Percentiles rank a stretch among this genome's conserved stretches.
Conservation (phyloP, 441 rosid species). For the Erysimum cheiri region DNA sequence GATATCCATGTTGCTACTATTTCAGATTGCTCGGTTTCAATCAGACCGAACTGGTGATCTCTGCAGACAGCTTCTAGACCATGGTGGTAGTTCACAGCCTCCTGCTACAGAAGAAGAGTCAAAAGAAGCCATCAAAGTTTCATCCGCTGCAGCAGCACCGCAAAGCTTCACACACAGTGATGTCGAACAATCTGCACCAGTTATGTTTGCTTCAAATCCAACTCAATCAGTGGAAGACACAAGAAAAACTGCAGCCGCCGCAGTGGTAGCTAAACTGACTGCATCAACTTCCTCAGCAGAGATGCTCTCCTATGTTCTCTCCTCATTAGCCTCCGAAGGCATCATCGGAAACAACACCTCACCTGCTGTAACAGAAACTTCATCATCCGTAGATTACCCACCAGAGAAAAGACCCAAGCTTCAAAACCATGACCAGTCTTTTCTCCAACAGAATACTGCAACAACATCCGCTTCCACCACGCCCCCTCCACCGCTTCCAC, state of each 20-base stretch:
- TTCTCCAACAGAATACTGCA: conserved; percentile 49
- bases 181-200: conserved; percentile 76
- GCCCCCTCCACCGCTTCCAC: neutral
- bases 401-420: conserved; percentile 81
- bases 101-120: conserved; percentile 50
- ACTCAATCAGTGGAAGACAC: conserved; percentile 60
- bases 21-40: conserved; percentile 74
- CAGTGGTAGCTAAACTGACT: conserved; percentile 86
- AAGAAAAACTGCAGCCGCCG: conserved; percentile 89
- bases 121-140: conserved; percentile 52
- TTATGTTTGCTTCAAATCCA: conserved; percentile 65
- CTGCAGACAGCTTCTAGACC: conserved; percentile 60
- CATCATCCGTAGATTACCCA: conserved; percentile 53
- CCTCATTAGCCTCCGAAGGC: conserved; percentile 92
- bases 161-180: conserved; percentile 55
- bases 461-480: conserved; percentile 57
- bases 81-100: conserved; percentile 48
- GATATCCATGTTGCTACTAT: conserved; percentile 4
- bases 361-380: conserved; percentile 36
- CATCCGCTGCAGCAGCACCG: conserved; percentile 49
- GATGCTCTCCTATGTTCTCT: conserved; percentile 91
- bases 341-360: conserved; percentile 52
- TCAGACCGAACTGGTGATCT: conserved; percentile 64
- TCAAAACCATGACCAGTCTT: conserved; percentile 62
- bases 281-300: conserved; percentile 91